Evolutionary conservation across 2,329 filamentous ascomycete species (phyloP), one percentile per base, ranked within the genome.

Genomic region (Clarireedia monteithiana): DNA sequence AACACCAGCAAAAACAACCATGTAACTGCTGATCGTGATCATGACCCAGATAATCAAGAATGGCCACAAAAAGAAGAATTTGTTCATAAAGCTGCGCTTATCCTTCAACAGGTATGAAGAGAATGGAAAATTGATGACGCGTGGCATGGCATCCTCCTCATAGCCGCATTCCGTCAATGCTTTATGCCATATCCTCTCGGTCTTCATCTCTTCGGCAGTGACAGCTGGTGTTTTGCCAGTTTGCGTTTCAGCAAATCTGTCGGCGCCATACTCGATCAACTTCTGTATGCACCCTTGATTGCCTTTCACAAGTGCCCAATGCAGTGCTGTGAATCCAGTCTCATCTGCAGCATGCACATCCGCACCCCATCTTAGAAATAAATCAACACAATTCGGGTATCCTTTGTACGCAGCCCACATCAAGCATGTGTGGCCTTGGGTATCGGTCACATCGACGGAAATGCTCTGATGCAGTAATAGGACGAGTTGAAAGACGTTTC

Each of bases 381-480:
- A 72, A 68, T 97, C 94, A 48, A 97, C 92, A 65, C 90, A 95
- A 48, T 87, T 85, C 0, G 92, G 89, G 69, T 86, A 96, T 38
- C 95, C 94, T 73, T 99, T 99, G 76, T 99, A 99, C 15, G 92
- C 92, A 17, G 94, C 90, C 94, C 94, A 99, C 94, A 99, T 99
- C 59, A 99, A 78, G 59, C 86, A 87, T 1, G 94, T 97, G 72
- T 99, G 95, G 5, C 91, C 90, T 69, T 91, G 92, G 50, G 83
- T 83, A 72, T 99, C 94, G 53, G 86, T 79, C 5, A 94, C 88
- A 69, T 99, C 94, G 59, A 99, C 90, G 15, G 91, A 89, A 58
- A 99, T 94, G 68, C 94, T 91, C 68, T 96, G 91, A 73, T 99
- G 94, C 24, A 99, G 80, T 6, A 99, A 82, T 1, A 99, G 81